Conservation (phyloP, 2,329 filamentous ascomycete species). For the Venturia pyrina region DNA sequence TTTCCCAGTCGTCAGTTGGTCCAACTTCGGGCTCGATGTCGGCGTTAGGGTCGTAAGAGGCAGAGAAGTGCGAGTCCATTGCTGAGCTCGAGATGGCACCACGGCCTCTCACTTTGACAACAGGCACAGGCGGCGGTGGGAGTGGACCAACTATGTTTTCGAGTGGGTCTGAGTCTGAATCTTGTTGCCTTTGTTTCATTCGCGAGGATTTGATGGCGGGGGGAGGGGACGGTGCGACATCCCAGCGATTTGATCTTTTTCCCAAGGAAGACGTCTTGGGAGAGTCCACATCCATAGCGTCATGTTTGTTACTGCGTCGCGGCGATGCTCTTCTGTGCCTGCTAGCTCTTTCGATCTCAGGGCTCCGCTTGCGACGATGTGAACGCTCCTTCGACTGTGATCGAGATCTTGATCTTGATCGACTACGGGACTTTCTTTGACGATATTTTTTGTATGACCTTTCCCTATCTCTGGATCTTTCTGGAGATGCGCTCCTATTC, state of each 20-base stretch:
- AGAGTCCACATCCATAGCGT: not conserved
- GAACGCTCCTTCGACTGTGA: not conserved
- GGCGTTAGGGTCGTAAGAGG: conserved; percentile 48
- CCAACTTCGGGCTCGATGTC: conserved; percentile 43
- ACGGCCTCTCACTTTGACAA: conserved; percentile 54
- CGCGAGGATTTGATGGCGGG: not conserved
- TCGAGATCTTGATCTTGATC: conserved; percentile 12
- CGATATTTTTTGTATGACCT: not conserved
- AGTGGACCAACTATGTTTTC: conserved; percentile 67
- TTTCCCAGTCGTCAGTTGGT: conserved; percentile 62
- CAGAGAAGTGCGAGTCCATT: conserved; percentile 73
- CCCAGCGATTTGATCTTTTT: conserved; percentile 2
- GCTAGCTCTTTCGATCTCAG: not conserved
- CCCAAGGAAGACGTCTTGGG: not conserved
- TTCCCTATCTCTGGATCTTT: conserved; percentile 12
- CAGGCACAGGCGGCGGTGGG: conserved; percentile 40
- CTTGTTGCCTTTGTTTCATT: not conserved
- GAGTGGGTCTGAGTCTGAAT: conserved; percentile 55
- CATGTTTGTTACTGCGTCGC: not conserved
- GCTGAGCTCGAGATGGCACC: conserved; percentile 52
- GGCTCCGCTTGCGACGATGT: not conserved
- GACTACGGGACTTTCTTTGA: conserved; percentile 13
- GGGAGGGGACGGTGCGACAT: not conserved
- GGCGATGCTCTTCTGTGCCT: not conserved
- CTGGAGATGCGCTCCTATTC: conserved; percentile 3